Evolutionary conservation across 345 rosid genomes (phyloP).

Genomic region (Populus nigra): DNA sequence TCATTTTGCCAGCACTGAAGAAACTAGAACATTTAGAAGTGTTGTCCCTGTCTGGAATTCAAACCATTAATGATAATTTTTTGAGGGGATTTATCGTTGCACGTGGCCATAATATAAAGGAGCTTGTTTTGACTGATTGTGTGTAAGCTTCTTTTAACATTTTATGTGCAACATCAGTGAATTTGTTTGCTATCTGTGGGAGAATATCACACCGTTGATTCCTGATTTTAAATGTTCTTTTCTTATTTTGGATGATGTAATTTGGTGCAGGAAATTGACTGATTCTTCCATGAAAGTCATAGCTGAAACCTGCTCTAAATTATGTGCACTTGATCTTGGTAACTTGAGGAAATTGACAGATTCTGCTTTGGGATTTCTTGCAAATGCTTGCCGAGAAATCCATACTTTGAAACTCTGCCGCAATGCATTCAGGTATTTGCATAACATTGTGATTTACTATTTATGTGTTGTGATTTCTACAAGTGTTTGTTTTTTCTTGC

Average conservation of each 20-base stretch:
- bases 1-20: slow-evolving; percentile 56
- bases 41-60: slow-evolving; percentile 63
- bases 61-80: slow-evolving; percentile 59
- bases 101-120: slow-evolving; percentile 58
- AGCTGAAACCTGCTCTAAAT: slow-evolving; percentile 59
- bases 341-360: slow-evolving; percentile 74
- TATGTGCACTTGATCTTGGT: slow-evolving; percentile 58
- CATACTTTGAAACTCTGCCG: slow-evolving; percentile 59
- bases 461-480: neutral
- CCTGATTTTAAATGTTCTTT: slow-evolving; percentile 7
- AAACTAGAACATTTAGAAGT: slow-evolving; percentile 65
- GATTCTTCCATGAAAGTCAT: slow-evolving; percentile 71
- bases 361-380: slow-evolving; percentile 69
- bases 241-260: neutral
- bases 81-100: slow-evolving; percentile 40
- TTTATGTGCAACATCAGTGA: neutral
- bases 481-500: neutral
- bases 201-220: neutral
- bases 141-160: slow-evolving; percentile 44
- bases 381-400: slow-evolving; percentile 63
- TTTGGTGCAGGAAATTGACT: slow-evolving; percentile 67
- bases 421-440: slow-evolving; percentile 64
- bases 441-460: neutral
- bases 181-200: slow-evolving; percentile 10
- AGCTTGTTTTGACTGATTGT: slow-evolving; percentile 64